Percentiles rank a stretch among this genome's conserved stretches.
Conservation (phyloP, 2,329 filamentous ascomycete genomes). For the Amphichorda felina region DNA sequence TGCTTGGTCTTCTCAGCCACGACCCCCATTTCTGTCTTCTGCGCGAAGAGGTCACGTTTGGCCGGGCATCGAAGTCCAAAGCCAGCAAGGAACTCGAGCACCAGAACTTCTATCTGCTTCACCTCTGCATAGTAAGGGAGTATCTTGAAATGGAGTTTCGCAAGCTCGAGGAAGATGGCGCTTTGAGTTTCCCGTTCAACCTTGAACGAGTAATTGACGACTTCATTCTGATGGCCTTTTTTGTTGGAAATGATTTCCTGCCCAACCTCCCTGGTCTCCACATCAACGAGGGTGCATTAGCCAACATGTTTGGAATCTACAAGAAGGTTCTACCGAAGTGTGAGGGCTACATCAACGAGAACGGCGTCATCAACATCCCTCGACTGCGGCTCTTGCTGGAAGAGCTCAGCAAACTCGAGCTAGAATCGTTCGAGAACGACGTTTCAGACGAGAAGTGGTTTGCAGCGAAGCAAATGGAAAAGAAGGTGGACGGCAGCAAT, state of each 20-base stretch:
- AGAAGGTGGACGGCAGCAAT: constrained; percentile 46
- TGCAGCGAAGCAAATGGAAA: constrained; percentile 68
- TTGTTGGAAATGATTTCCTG: constrained; percentile 97
- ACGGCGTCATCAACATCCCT: constrained; percentile 79
- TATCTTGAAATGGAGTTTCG: constrained; percentile 97
- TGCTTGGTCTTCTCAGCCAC: constrained; percentile 93
- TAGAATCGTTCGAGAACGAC: constrained; percentile 85
- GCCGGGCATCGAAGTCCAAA: constrained; percentile 74
- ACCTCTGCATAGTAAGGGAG: constrained; percentile 94
- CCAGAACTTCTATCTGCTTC: constrained; percentile 96
- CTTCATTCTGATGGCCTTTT: constrained; percentile 99
- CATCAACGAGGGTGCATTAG: constrained; percentile 95
- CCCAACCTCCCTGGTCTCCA: constrained; percentile 92
- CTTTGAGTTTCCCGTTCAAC: constrained; percentile 70
- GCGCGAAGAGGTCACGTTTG: constrained; percentile 96
- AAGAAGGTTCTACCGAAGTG: constrained; percentile 79
- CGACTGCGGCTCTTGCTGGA: constrained; percentile 68
- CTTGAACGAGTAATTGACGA: constrained; percentile 97
- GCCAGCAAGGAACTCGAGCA: constrained; percentile 86
- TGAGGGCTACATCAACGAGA: constrained; percentile 93
- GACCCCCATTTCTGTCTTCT: constrained; percentile 97
- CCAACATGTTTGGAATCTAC: constrained; percentile 96
- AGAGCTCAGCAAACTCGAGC: constrained; percentile 79
- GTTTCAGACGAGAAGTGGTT: constrained; percentile 86
- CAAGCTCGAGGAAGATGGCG: constrained; percentile 65